A percentile compares a stretch with the other conserved stretches of the same genome.
phyloP scores from a whole-genome alignment of 441 rosid species.

The Erodium chrysanthum region DNA sequence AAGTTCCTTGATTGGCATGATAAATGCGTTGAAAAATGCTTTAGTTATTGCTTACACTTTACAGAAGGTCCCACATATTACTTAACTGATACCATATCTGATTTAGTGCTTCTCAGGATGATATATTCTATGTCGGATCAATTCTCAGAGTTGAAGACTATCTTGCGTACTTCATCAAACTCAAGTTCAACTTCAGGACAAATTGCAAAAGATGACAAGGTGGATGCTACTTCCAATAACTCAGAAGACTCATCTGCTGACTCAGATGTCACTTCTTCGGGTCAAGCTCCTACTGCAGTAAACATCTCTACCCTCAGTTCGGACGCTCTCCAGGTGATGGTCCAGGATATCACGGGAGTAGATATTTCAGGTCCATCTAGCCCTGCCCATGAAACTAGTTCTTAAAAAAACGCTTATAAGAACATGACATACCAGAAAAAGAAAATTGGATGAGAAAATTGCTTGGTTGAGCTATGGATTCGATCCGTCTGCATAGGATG shows the following conservation, averaged over 20 bases:
- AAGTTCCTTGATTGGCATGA: neutral
- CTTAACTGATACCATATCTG: constrained; percentile 47
- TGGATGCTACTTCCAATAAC: constrained; percentile 41
- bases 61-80: constrained; percentile 18
- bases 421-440: neutral
- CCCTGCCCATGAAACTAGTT: constrained; percentile 5
- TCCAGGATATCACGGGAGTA: constrained; percentile 48
- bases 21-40: neutral
- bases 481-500: neutral
- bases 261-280: constrained; percentile 53
- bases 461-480: constrained; percentile 2
- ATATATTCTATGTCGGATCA: constrained; percentile 73
- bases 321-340: constrained; percentile 35
- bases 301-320: constrained; percentile 25
- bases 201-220: constrained; percentile 33
- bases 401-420: neutral
- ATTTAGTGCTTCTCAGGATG: constrained; percentile 86
- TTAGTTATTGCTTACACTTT: constrained; percentile 4
- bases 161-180: constrained; percentile 47
- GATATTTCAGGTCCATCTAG: constrained; percentile 49
- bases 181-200: constrained; percentile 37
- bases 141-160: constrained; percentile 64
- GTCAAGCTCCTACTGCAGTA: constrained; percentile 23
- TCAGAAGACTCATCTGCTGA: constrained; percentile 58
- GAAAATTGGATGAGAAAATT: neutral